Evolutionary conservation across 805 yeast genomes (phyloP).

Genomic region (Wickerhamiella alocasiicola): DNA sequence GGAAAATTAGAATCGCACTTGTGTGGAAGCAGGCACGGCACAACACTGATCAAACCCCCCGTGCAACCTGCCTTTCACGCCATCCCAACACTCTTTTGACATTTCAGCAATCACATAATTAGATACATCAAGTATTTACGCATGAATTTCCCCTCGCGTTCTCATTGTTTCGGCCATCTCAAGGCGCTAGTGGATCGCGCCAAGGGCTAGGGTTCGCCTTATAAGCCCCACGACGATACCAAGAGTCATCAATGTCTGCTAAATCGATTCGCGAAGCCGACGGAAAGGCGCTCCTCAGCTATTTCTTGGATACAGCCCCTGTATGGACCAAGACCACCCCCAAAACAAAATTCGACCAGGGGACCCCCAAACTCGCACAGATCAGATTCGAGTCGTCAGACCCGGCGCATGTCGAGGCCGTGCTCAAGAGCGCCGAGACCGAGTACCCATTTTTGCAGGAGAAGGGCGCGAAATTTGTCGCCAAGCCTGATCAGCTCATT

Average conservation of each 20-base stretch:
- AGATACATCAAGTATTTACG: too few relatives aligned
- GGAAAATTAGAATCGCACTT: too few relatives aligned
- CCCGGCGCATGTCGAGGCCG: conserved; percentile 25
- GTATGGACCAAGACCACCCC: conserved; percentile 27
- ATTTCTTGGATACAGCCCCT: conserved; percentile 32
- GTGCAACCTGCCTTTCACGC: too few relatives aligned
- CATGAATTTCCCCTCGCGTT: too few relatives aligned
- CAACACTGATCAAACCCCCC: too few relatives aligned
- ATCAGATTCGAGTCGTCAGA: conserved; percentile 26
- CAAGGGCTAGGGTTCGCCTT: too few relatives aligned
- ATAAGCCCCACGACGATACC: not conserved
- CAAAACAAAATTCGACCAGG: conserved; percentile 23
- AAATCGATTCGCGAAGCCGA: conserved; percentile 36
- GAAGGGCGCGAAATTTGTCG: conserved; percentile 32
- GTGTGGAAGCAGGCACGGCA: too few relatives aligned
- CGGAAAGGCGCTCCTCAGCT: conserved; percentile 35
- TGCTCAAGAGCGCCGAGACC: conserved; percentile 29
- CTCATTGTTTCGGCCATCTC: too few relatives aligned
- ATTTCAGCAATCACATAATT: too few relatives aligned
- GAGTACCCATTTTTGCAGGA: conserved; percentile 32
- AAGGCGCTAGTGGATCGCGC: too few relatives aligned
- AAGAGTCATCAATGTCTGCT: conserved; percentile 28
- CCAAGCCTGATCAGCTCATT: conserved; percentile 37
- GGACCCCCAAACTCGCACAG: conserved; percentile 29
- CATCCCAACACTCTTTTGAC: too few relatives aligned